A percentile compares a stretch with the other conserved stretches of the same genome.
These are phyloP conservation scores for Symbiodinium pilosum DNA, from an alignment of 73 alveolate species.

Conservation along the genomic window DNA sequence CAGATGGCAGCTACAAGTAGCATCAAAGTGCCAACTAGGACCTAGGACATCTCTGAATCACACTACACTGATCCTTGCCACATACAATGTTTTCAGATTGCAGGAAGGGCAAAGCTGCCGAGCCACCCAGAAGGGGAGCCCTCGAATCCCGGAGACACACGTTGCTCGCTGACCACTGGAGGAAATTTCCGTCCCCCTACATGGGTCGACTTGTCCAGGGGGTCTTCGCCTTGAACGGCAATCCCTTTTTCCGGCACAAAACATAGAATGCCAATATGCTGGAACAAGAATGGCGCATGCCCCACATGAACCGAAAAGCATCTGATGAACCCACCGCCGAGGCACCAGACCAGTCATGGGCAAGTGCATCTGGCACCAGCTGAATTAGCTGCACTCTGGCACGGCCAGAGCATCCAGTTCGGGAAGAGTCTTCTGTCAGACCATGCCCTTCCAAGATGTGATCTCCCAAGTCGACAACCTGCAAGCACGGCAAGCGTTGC, in stretches of 20 bases:
- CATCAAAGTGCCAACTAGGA: too few species aligned
- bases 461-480: constrained; percentile 93
- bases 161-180: constrained; percentile 74
- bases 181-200: constrained; percentile 48
- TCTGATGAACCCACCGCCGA: neutral
- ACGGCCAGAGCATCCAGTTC: constrained; percentile 94
- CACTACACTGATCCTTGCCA: too few species aligned
- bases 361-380: constrained; percentile 52
- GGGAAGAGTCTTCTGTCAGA: constrained; percentile 84
- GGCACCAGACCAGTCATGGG: constrained; percentile 68
- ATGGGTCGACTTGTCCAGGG: constrained; percentile 22
- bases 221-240: constrained; percentile 7
- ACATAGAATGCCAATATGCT: neutral
- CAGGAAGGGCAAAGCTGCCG: too few species aligned
- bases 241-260: neutral
- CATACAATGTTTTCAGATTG: too few species aligned
- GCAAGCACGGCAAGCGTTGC: too few species aligned
- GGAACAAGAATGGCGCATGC: neutral
- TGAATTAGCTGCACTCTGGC: constrained; percentile 89
- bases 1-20: too few species aligned
- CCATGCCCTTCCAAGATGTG: constrained; percentile 91
- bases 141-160: constrained; percentile 74
- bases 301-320: neutral
- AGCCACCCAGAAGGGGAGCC: constrained; percentile 76
- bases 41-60: too few species aligned